These are phyloP conservation scores for Nakazawaea ernobii DNA, from an alignment of 805 yeast genomes.

Conservation along the genomic window DNA sequence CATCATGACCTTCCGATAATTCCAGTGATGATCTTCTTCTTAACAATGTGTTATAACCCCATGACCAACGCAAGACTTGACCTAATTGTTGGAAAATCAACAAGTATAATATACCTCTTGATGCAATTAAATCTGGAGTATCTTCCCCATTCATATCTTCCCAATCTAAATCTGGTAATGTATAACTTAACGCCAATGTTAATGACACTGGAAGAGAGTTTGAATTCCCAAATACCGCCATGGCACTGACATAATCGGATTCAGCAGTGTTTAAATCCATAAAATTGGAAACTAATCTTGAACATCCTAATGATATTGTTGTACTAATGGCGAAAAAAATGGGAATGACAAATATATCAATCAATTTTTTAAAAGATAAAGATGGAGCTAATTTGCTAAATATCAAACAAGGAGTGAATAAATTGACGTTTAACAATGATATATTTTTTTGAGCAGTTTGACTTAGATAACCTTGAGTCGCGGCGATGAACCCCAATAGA, in stretches of 20 bases:
- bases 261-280: conserved; percentile 66
- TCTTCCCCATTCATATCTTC: conserved; percentile 59
- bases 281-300: conserved; percentile 46
- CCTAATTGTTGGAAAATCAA: conserved; percentile 79
- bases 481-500: conserved; percentile 80
- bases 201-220: conserved; percentile 92
- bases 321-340: conserved; percentile 80
- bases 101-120: conserved; percentile 70
- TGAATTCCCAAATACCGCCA: conserved; percentile 95
- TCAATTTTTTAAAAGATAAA: conserved; percentile 66
- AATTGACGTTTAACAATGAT: conserved; percentile 75
- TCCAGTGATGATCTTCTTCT: conserved; percentile 41
- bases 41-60: conserved; percentile 75
- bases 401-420: conserved; percentile 93
- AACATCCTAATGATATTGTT: conserved; percentile 60
- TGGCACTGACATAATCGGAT: conserved; percentile 87
- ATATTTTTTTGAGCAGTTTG: conserved; percentile 73
- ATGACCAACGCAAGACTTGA: conserved; percentile 78
- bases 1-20: conserved; percentile 8
- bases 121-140: conserved; percentile 62
- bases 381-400: conserved; percentile 71
- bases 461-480: conserved; percentile 63
- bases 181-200: conserved; percentile 70
- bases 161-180: conserved; percentile 74
- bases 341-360: conserved; percentile 82